Percentiles rank a stretch among this genome's conserved stretches.
phyloP scores from a whole-genome alignment of 148 eudicot species.

The Vaccinium vitisidaea region DNA sequence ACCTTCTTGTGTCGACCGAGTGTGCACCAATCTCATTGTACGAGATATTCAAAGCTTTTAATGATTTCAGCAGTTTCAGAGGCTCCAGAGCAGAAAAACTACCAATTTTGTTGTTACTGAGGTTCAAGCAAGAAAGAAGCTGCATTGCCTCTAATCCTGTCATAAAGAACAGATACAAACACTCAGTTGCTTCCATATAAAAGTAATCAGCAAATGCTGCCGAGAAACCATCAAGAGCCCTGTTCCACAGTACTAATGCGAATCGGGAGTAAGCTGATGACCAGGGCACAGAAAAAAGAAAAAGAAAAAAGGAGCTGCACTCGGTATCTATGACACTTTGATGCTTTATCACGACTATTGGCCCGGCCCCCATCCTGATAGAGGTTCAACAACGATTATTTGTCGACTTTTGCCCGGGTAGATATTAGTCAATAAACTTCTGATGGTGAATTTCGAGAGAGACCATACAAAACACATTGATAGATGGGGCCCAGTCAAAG shows the following conservation, averaged over 20 bases:
- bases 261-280: background rate
- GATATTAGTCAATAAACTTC: background rate
- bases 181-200: constrained; percentile 1
- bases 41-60: constrained; percentile 63
- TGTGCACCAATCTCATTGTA: constrained; percentile 84
- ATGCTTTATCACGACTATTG: background rate
- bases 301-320: background rate
- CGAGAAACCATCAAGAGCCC: background rate
- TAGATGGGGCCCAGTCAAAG: background rate
- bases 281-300: background rate
- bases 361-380: background rate
- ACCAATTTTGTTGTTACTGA: constrained; percentile 65
- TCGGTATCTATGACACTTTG: background rate
- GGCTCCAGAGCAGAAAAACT: constrained; percentile 75
- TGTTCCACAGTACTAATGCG: background rate
- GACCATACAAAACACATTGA: background rate
- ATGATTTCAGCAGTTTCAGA: constrained; percentile 50
- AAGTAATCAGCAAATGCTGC: background rate
- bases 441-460: background rate
- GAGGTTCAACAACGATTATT: background rate
- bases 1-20: constrained; percentile 67
- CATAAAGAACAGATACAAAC: background rate
- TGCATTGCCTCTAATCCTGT: constrained; percentile 92
- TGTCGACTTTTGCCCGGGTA: background rate
- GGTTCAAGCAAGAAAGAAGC: constrained; percentile 68